Conservation (phyloP, 441 rosid species). For the Syzygium malaccense region DNA sequence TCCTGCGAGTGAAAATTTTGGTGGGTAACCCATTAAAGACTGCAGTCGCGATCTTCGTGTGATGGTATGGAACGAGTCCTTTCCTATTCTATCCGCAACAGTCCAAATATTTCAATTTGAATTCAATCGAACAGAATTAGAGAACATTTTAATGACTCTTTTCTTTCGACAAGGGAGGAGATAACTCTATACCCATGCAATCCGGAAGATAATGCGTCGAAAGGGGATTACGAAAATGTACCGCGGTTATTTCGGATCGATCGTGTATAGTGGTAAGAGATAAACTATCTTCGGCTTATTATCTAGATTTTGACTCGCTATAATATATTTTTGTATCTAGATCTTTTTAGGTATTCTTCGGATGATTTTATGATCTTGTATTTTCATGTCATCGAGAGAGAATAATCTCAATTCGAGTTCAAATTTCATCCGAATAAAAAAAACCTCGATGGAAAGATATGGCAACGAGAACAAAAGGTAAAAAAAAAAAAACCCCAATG, state of each 20-base stretch:
- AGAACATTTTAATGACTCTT: not conserved
- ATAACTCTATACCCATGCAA: rapidly evolving
- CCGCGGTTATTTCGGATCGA: no score
- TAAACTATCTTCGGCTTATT: no score
- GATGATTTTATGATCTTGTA: no score
- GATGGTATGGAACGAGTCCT: not conserved
- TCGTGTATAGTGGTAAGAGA: no score
- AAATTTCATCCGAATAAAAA: not conserved
- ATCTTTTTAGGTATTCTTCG: not conserved
- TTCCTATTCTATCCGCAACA: not conserved
- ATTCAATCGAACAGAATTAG: not conserved
- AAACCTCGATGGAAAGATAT: no score
- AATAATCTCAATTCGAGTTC: not conserved
- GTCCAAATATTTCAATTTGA: not conserved
- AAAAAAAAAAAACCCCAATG: no score
- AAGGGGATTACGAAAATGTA: not conserved
- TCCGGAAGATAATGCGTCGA: rapidly evolving
- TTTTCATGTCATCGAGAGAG: not conserved
- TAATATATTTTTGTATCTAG: no score
- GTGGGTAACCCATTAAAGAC: not conserved
- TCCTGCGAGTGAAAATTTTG: not conserved
- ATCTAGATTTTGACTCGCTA: no score
- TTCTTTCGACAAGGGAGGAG: not conserved
- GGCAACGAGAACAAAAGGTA: no score
- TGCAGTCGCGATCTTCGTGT: not conserved